Base-by-base conservation (phyloP, 1,139 yeast species). In the Hyphopichia burtonii region DNA sequence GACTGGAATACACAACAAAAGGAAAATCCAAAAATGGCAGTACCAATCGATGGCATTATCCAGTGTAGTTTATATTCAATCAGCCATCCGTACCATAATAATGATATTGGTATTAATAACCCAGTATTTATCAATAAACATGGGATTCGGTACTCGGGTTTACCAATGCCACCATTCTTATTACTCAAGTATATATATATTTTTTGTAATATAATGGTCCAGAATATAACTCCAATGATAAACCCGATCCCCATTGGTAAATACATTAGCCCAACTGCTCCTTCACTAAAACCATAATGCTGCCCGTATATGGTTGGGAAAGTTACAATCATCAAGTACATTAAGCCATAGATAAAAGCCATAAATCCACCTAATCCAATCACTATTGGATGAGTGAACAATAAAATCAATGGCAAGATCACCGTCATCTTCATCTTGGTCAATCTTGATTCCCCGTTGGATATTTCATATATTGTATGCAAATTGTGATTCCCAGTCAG, bases 61-160 rank as follows among this genome's bases (percentile, higher is more conserved):
- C 77, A 72, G 47, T 68, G 76, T 31, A 70, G 53, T 43, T 65
- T 56, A 44, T 58, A 54, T 49, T 71, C 58, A 2, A 72, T 76
- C 20, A 73, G 66, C 76, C 77, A 72, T 14, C 78, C 78, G 47
- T 68, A 72, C 75, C 75, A 70, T 17, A 72, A 50, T 41, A 71
- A 60, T 2, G 76, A 76, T 12, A 69, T 51, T 2, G 77, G 75
- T 34, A 71, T 64, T 18, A 53, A 46, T 33, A 67, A 53, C 8
- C 63, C 43, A 1, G 75, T 65, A 11, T 68, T 66, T 4, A 62
- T 59, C 42, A 71, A 58, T 27, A 72, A 55, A 47, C 74, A 69
- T 4, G 78, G 78, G 35, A 72, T 55, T 41, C 76, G 58, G 46
- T 53, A 72, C 47, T 72, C 78, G 1, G 78, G 77, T 47, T 71